Conservation (phyloP, 2,329 filamentous ascomycete genomes). For the Fusarium sp. region DNA sequence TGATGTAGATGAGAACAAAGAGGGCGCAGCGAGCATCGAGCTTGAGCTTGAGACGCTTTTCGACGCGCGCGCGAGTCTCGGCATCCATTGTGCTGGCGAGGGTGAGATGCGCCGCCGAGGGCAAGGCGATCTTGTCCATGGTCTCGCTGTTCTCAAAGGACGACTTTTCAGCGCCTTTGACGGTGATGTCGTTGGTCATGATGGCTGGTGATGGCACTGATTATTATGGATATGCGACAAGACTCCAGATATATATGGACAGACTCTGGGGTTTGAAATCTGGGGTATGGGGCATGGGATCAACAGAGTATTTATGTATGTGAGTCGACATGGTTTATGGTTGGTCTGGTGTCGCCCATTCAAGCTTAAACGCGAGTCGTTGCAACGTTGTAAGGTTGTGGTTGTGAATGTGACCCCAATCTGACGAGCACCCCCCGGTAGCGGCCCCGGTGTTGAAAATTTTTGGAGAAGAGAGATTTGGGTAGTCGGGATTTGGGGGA, state of each 20-base stretch:
- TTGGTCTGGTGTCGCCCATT: too few species aligned
- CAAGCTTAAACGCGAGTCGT: background rate
- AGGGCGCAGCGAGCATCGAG: too few species aligned
- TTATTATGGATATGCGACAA: background rate
- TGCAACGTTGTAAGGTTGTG: background rate
- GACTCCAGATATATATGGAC: slow-evolving; percentile 4
- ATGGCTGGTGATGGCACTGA: too few species aligned
- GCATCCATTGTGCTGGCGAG: slow-evolving; percentile 6
- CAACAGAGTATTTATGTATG: slow-evolving; percentile 14
- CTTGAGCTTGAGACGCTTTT: background rate
- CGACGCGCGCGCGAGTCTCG: slow-evolving; percentile 9
- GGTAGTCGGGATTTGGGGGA: too few species aligned
- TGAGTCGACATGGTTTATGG: background rate
- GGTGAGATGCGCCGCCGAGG: background rate
- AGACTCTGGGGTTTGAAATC: slow-evolving; percentile 8
- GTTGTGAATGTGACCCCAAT: background rate
- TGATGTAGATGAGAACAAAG: slow-evolving; percentile 34
- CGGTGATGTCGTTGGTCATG: slow-evolving; percentile 15
- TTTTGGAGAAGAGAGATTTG: too few species aligned
- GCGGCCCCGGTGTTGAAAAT: too few species aligned
- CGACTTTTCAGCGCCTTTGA: background rate
- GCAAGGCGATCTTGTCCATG: background rate
- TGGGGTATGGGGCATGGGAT: slow-evolving; percentile 16
- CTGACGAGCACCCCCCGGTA: too few species aligned
- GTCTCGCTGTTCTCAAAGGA: slow-evolving; percentile 10